Evolutionary conservation across 495 filamentous ascomycete species (phyloP), one percentile per base, ranked within the genome.

Genomic region (Tuber magnatum): DNA sequence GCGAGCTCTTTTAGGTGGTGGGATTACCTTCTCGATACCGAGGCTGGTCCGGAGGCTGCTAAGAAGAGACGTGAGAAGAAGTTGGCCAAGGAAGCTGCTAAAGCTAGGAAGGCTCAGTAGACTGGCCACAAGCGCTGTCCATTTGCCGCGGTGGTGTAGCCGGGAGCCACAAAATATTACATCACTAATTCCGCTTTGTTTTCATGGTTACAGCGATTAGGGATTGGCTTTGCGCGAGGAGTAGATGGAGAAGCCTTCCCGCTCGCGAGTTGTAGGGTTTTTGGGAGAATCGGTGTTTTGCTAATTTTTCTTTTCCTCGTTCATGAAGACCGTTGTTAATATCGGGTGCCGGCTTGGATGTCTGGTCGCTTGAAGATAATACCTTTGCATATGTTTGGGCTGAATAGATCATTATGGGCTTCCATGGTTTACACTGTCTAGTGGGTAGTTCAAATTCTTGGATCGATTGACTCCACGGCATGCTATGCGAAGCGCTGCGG

Each of bases 1-100:
- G 87, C 94, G 39, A 97, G 93, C 83, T 96, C 93, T 86, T 99
- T 99, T 89, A 89, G 96, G 82, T 99, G 96, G 96, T 98, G 96
- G 95, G 95, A 99, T 84, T 95, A 92, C 83, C 78, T 91, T 77
- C 88, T 97, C 73, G 94, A 97, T 84, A 99, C 95, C 71, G 94
- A 99, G 86, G 92, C 93, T 78, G 92, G 92, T 51, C 90, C 92
- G 7, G 95, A 95, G 83, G 92, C 95, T 14, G 87, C 91, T 68
- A 94, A 93, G 88, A 89, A 87, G 78, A 90, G 94, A 81, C 88
- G 94, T 56, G 94, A 96, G 84, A 88, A 88, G 81, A 95, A 93
- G 87, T 72, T 90, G 43, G 89, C 86, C 24, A 86, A 91, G 82
- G 85, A 86, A 74, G 83, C 85, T 24, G 85, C 85, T 75, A 73